Conservation (phyloP, 2,329 filamentous ascomycete species). For the Fusarium xyrophilum region DNA sequence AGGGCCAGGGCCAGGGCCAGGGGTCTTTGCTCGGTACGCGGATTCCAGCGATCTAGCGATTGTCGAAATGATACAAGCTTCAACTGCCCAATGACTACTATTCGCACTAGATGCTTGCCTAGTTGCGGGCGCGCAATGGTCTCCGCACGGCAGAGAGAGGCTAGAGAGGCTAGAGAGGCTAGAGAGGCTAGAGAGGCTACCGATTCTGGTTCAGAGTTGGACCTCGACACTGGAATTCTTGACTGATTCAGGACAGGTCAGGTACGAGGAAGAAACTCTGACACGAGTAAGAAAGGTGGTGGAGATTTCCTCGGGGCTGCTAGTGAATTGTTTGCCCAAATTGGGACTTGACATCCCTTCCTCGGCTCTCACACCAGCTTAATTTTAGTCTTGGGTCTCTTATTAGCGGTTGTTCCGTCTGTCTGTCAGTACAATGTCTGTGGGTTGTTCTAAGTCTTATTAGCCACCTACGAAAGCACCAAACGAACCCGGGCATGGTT, state of each 20-base stretch:
- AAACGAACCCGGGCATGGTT: background rate
- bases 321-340: conserved; percentile 2
- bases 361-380: conserved; percentile 1
- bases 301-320: conserved; percentile 10
- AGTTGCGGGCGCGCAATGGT: background rate
- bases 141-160: background rate
- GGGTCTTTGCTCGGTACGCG: background rate
- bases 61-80: background rate
- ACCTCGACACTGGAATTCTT: background rate
- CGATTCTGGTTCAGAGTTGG: background rate
- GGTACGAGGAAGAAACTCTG: background rate
- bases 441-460: background rate
- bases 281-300: background rate
- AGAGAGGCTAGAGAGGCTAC: background rate
- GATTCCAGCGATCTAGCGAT: background rate
- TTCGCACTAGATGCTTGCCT: background rate
- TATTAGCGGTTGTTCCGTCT: background rate
- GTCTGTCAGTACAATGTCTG: background rate
- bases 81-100: background rate
- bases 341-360: conserved; percentile 10
- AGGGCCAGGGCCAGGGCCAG: background rate
- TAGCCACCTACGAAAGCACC: background rate
- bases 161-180: background rate
- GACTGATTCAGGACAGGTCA: background rate
- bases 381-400: background rate